phyloP scores from a whole-genome alignment of 228 moss, liverwort and hornwort species.

The Sphagnum magellanicum region DNA sequence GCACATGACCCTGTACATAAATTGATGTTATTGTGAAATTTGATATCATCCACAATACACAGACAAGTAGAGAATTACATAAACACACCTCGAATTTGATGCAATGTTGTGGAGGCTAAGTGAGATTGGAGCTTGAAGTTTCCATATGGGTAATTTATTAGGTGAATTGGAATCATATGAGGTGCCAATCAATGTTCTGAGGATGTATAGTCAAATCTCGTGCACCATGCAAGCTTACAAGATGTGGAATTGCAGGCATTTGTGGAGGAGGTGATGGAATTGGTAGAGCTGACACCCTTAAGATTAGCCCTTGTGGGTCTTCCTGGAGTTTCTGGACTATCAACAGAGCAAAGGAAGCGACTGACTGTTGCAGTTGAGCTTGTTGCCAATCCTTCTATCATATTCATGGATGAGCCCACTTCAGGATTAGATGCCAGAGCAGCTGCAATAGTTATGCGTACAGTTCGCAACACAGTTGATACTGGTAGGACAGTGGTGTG shows the following conservation, averaged over 20 bases:
- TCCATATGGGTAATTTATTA: too few species aligned
- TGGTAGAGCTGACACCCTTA: conserved; percentile 61
- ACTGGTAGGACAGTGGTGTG: conserved; percentile 96
- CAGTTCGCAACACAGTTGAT: conserved; percentile 96
- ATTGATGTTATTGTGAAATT: too few species aligned
- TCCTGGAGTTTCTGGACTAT: conserved; percentile 79
- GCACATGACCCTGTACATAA: too few species aligned
- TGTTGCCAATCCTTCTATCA: conserved; percentile 92
- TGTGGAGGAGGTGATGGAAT: conserved; percentile 90
- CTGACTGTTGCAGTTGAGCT: conserved; percentile 95
- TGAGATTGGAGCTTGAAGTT: too few species aligned
- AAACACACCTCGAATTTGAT: too few species aligned
- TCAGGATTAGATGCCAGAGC: conserved; percentile 94
- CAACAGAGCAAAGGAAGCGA: conserved; percentile 87
- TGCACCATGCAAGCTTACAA: too few species aligned
- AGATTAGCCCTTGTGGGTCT: conserved; percentile 72
- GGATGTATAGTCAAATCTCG: too few species aligned
- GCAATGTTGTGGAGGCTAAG: too few species aligned
- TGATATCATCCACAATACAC: too few species aligned
- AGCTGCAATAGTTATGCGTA: conserved; percentile 96
- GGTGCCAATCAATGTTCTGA: too few species aligned
- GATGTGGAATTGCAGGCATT: conserved; percentile 48
- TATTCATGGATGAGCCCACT: conserved; percentile 98
- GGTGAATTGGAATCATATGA: too few species aligned
- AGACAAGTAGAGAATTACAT: too few species aligned